Percentiles rank a stretch among this genome's conserved stretches.
phyloP scores from a whole-genome alignment of 2,329 filamentous ascomycete genomes.

The Pseudogymnoascus sp. region DNA sequence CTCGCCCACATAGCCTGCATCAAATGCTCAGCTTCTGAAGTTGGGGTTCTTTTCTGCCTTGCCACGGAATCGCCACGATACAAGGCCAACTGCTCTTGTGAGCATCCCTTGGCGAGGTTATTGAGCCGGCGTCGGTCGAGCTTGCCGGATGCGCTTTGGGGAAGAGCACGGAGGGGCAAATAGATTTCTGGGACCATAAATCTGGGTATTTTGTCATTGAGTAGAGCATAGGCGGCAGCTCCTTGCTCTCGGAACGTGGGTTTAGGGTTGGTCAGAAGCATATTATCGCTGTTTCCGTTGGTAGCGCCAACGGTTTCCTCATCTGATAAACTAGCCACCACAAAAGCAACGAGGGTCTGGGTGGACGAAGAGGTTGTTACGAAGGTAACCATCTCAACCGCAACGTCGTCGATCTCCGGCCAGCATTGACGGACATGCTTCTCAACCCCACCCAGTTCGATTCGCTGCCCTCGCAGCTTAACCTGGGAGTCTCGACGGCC shows the following conservation, averaged over 20 bases:
- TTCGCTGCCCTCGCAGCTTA: conserved; percentile 33
- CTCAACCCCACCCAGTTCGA: conserved; percentile 18
- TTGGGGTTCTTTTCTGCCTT: conserved; percentile 7
- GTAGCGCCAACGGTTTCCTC: not conserved
- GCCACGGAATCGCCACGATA: not conserved
- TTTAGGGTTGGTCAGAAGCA: not conserved
- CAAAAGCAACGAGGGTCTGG: not conserved
- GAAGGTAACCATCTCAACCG: not conserved
- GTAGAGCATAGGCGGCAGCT: not conserved
- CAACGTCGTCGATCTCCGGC: not conserved
- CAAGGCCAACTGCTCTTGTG: conserved; percentile 11
- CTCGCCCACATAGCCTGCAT: not conserved
- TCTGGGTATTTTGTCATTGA: not conserved
- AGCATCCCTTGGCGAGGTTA: not conserved
- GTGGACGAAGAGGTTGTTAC: not conserved
- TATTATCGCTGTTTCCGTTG: not conserved
- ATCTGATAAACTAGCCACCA: not conserved
- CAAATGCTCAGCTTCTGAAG: not conserved
- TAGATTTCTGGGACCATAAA: not conserved
- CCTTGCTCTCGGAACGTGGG: not conserved
- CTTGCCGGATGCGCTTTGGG: conserved; percentile 13
- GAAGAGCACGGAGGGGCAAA: conserved; percentile 8
- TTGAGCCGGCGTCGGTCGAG: conserved; percentile 8
- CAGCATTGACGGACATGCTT: not conserved
- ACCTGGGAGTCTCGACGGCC: conserved; percentile 56